Evolutionary conservation across 768 basidiomycete species (phyloP).

Genomic region (Boletus subparvulus): DNA sequence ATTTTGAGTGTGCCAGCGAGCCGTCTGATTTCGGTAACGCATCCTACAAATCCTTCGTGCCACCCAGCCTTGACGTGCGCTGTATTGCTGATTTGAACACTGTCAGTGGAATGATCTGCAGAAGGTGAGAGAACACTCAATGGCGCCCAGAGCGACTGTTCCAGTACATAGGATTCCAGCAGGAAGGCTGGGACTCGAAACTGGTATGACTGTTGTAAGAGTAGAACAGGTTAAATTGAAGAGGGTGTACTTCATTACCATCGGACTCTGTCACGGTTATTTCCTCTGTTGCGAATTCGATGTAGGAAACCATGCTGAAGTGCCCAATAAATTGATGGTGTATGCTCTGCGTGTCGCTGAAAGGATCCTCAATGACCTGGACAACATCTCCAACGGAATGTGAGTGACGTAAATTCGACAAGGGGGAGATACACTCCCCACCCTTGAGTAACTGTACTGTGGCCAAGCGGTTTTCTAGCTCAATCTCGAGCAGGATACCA

Average conservation of each 20-base stretch:
- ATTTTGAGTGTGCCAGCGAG: not conserved
- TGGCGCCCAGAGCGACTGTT: not conserved
- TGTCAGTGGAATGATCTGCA: not conserved
- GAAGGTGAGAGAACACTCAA: not conserved
- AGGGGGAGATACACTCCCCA: not conserved
- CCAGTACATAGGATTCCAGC: not conserved
- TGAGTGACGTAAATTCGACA: not conserved
- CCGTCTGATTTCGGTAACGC: not conserved
- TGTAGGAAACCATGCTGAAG: not conserved
- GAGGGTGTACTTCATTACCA: not conserved
- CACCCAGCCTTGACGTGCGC: not conserved
- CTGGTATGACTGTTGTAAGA: not conserved
- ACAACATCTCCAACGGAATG: not conserved
- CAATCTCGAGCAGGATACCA: not conserved
- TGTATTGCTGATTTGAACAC: not conserved
- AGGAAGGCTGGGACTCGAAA: not conserved
- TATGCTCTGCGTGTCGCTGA: not conserved
- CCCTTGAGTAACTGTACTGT: not conserved
- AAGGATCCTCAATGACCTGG: not conserved
- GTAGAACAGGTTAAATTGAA: not conserved
- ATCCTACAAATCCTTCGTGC: not conserved
- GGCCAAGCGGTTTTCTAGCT: not conserved
- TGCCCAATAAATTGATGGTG: not conserved
- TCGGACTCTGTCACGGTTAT: not conserved
- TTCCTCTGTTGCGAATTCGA: not conserved